Conservation (phyloP, 306 rosid genomes). For the Prunus padus region DNA sequence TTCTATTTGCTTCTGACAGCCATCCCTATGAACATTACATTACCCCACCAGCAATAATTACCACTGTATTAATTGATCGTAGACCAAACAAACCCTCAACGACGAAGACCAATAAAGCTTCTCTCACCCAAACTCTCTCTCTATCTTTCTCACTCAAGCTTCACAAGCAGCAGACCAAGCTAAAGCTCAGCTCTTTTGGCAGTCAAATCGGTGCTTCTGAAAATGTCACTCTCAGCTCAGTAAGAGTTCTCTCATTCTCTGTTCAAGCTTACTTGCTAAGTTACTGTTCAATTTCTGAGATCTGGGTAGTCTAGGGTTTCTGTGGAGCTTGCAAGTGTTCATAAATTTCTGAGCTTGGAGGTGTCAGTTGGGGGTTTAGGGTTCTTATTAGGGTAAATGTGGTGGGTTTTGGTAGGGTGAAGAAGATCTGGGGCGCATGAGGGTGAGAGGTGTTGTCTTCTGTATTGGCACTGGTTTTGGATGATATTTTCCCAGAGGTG, state of each 20-base stretch:
- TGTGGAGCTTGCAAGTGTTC: slow-evolving; percentile 4
- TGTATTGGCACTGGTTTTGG: slow-evolving; percentile 67
- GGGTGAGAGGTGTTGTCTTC: slow-evolving; percentile 40
- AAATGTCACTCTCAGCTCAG: slow-evolving; percentile 29
- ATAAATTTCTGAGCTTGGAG: slow-evolving; percentile 16
- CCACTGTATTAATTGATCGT: slow-evolving; percentile 34
- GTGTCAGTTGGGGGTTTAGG: slow-evolving; percentile 17
- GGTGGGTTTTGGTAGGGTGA: slow-evolving; percentile 24
- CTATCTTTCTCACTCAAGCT: slow-evolving; percentile 15
- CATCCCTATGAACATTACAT: slow-evolving; percentile 33
- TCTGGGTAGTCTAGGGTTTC: slow-evolving; percentile 53
- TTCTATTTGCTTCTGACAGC: slow-evolving; percentile 35
- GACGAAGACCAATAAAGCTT: slow-evolving; percentile 35
- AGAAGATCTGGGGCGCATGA: slow-evolving; percentile 57
- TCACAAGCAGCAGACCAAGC: slow-evolving; percentile 14
- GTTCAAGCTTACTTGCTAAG: slow-evolving; percentile 4
- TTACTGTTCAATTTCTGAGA: slow-evolving; percentile 33
- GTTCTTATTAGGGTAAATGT: slow-evolving; percentile 25
- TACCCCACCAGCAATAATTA: slow-evolving; percentile 43
- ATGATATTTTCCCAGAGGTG: slow-evolving; percentile 26
- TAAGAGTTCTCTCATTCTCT: slow-evolving; percentile 20
- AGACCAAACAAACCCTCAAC: slow-evolving; percentile 29
- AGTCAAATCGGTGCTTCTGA: slow-evolving; percentile 23
- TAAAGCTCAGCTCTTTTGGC: slow-evolving; percentile 3
- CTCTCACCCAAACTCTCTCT: slow-evolving; percentile 3